phyloP scores from a whole-genome alignment of 306 rosid species.

The Corylus americana region DNA sequence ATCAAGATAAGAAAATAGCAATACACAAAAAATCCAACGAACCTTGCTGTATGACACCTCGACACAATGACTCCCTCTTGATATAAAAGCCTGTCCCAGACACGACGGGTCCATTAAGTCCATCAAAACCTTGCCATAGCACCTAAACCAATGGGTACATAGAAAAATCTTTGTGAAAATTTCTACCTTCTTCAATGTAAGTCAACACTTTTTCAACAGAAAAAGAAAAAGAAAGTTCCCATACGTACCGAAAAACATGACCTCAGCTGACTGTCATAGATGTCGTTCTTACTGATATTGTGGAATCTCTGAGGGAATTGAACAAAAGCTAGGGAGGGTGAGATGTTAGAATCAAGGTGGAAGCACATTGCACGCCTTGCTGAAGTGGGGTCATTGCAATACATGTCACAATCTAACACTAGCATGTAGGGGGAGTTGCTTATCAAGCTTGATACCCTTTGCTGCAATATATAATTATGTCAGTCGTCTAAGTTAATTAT shows the following conservation, averaged over 20 bases:
- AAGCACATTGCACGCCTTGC: conserved; percentile 70
- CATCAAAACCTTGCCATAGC: conserved; percentile 53
- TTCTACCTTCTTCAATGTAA: neutral
- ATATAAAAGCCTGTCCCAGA: conserved; percentile 61
- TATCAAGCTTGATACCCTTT: conserved; percentile 59
- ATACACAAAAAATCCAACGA: neutral
- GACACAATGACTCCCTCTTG: conserved; percentile 49
- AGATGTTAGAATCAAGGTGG: conserved; percentile 64
- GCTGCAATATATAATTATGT: conserved; percentile 39
- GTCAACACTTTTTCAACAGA: neutral
- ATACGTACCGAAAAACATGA: conserved; percentile 22
- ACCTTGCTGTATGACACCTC: conserved; percentile 29
- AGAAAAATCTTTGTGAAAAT: neutral
- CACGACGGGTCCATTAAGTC: conserved; percentile 61
- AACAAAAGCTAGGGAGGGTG: conserved; percentile 58
- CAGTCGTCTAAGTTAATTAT: conserved; percentile 4
- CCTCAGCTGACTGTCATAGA: conserved; percentile 62
- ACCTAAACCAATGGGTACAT: conserved; percentile 25
- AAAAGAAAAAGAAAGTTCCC: neutral
- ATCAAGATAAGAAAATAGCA: neutral
- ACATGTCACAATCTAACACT: conserved; percentile 78
- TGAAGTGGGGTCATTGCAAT: conserved; percentile 65
- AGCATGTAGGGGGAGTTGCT: conserved; percentile 71
- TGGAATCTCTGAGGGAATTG: conserved; percentile 70
- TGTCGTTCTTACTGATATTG: conserved; percentile 53